A percentile compares a stretch with the other conserved stretches of the same genome.
These are phyloP conservation scores for Myrica gale DNA, from an alignment of 306 rosid genomes.

Conservation along the genomic window DNA sequence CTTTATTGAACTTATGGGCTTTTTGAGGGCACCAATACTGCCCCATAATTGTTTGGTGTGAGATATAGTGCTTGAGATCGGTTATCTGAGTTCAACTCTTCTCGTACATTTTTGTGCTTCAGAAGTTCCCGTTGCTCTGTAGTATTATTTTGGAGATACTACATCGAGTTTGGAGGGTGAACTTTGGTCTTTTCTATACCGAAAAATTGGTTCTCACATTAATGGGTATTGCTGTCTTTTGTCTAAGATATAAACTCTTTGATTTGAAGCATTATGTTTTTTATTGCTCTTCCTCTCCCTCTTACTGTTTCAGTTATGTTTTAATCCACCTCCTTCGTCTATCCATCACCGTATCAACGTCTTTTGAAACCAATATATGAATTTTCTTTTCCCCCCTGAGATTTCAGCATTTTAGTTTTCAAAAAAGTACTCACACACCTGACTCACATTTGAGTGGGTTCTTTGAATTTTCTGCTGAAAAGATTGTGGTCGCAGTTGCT, in stretches of 20 bases:
- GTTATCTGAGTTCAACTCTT: not conserved
- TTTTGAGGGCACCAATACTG: no score
- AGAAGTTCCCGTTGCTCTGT: not conserved
- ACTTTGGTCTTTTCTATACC: not conserved
- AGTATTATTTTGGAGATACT: not conserved
- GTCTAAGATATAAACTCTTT: not conserved
- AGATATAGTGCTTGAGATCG: not conserved
- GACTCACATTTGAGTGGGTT: not conserved
- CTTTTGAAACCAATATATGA: not conserved
- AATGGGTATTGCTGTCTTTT: not conserved
- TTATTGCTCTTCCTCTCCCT: not conserved
- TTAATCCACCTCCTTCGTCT: not conserved
- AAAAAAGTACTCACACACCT: not conserved
- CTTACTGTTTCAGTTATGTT: not conserved
- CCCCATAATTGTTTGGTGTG: not conserved
- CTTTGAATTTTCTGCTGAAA: not conserved
- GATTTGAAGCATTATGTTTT: not conserved
- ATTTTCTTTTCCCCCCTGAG: not conserved
- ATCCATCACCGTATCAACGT: not conserved
- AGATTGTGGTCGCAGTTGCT: not conserved
- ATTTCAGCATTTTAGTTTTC: not conserved
- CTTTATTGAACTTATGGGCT: no score
- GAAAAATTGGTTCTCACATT: not conserved
- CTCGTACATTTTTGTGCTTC: not conserved
- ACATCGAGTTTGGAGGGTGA: not conserved